phyloP scores from a whole-genome alignment of 345 rosid species.

The Cardamine resedifolia region DNA sequence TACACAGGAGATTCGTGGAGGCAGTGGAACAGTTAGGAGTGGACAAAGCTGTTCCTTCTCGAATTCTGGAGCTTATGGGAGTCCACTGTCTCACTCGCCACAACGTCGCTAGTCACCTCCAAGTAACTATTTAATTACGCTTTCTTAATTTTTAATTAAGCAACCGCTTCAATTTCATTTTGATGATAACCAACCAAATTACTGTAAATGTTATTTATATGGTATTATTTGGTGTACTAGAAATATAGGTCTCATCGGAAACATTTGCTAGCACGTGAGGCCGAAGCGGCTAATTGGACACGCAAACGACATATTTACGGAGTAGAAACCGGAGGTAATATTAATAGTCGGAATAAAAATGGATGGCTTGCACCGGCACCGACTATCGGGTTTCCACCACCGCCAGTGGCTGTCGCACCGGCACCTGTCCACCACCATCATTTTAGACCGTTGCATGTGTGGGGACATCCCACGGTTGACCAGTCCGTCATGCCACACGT shows the following conservation, averaged over 20 bases:
- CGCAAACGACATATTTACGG: conserved; percentile 70
- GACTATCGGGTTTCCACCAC: conserved; percentile 55
- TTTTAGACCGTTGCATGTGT: conserved; percentile 80
- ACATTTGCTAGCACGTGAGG: conserved; percentile 82
- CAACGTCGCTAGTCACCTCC: conserved; percentile 96
- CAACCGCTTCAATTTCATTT: not conserved
- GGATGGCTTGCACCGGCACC: conserved; percentile 57
- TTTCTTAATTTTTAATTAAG: not conserved
- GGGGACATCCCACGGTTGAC: conserved; percentile 84
- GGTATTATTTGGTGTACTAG: conserved; percentile 42
- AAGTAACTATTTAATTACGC: conserved; percentile 43
- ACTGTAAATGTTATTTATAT: no score
- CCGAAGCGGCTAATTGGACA: conserved; percentile 80
- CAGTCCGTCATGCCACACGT: conserved; percentile 30
- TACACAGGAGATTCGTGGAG: conserved; percentile 89
- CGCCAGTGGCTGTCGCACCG: conserved; percentile 33
- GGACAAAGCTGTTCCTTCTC: conserved; percentile 98
- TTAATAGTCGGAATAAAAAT: conserved; percentile 40
- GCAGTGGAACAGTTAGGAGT: conserved; percentile 95
- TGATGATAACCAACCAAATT: not conserved
- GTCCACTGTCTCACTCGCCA: conserved; percentile 94
- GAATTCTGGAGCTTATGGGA: conserved; percentile 89
- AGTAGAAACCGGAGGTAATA: conserved; percentile 29
- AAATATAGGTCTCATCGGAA: conserved; percentile 88
- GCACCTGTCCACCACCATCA: conserved; percentile 48